These are phyloP conservation scores for Nigrospora sphaerica DNA, from an alignment of 2,329 filamentous ascomycete species.

Conservation along the genomic window DNA sequence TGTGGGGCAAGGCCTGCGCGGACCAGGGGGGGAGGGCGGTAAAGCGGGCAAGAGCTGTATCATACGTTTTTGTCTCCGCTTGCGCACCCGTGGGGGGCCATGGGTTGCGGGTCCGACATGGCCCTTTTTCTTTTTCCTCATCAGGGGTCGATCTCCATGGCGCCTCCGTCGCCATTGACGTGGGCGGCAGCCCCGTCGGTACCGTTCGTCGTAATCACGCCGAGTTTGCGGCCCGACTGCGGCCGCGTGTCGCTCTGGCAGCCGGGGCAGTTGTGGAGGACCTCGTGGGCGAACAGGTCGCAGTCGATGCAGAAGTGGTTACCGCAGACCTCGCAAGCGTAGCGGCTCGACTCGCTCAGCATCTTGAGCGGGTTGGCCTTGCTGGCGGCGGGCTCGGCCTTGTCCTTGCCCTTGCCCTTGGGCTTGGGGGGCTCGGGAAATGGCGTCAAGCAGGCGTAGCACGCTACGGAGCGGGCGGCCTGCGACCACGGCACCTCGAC, in stretches of 20 bases:
- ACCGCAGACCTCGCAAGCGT: constrained; percentile 80
- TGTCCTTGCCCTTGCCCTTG: constrained; percentile 13
- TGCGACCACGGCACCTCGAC: constrained; percentile 77
- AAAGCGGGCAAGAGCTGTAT: too few relatives aligned
- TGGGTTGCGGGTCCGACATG: too few relatives aligned
- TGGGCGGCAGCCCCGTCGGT: background rate
- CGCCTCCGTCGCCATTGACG: constrained; percentile 11
- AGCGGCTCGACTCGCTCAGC: constrained; percentile 79
- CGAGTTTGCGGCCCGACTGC: constrained; percentile 6
- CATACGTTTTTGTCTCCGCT: too few relatives aligned
- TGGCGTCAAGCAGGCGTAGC: constrained; percentile 67
- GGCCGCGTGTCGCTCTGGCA: constrained; percentile 55
- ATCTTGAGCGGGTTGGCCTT: constrained; percentile 39
- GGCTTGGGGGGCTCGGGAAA: constrained; percentile 50
- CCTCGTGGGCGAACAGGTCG: constrained; percentile 89
- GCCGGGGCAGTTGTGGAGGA: constrained; percentile 92
- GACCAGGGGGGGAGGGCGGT: too few relatives aligned
- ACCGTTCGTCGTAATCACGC: constrained; percentile 18
- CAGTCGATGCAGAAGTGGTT: constrained; percentile 98
- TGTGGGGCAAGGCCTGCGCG: too few relatives aligned
- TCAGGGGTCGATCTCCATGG: constrained; percentile 38
- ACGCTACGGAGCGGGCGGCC: constrained; percentile 56
- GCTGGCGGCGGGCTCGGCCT: constrained; percentile 8
- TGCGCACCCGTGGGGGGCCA: too few relatives aligned
- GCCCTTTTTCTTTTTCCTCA: background rate